Percentiles rank a stretch among this genome's conserved stretches.
Evolutionary conservation across 1,284 basidiomycete species (phyloP).

Genomic region (Farysia itapuensis): DNA sequence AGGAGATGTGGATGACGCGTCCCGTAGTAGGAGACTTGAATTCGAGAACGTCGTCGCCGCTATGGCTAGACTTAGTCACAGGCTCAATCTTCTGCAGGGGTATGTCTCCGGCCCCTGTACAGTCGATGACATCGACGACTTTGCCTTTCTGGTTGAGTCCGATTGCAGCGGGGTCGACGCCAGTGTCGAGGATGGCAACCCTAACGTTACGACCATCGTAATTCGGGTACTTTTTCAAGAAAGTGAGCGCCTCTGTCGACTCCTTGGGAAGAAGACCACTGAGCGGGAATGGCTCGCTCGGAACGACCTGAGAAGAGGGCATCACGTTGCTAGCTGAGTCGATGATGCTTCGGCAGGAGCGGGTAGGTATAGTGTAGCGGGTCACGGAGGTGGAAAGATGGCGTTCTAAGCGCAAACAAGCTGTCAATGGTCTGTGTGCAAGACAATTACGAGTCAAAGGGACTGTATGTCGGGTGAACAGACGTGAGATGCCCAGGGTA

Average conservation of each 20-base stretch:
- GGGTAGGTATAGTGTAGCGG: no score
- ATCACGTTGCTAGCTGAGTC: slow-evolving; percentile 12
- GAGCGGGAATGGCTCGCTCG: slow-evolving; percentile 51
- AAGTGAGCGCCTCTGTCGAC: slow-evolving; percentile 55
- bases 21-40: slow-evolving; percentile 55
- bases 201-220: slow-evolving; percentile 59
- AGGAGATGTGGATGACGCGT: slow-evolving; percentile 46
- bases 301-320: slow-evolving; percentile 18
- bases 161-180: slow-evolving; percentile 59
- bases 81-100: slow-evolving; percentile 39
- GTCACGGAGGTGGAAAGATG: no score
- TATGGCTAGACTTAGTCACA: not conserved
- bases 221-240: slow-evolving; percentile 54
- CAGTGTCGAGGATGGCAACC: slow-evolving; percentile 60
- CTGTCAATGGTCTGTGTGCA: no score
- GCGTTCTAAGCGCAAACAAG: no score
- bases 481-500: no score
- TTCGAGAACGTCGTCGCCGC: slow-evolving; percentile 17
- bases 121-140: slow-evolving; percentile 60
- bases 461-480: no score
- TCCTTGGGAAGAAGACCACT: slow-evolving; percentile 59
- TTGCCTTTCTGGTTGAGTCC: slow-evolving; percentile 57
- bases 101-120: slow-evolving; percentile 55
- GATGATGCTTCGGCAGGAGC: slow-evolving; percentile 2
- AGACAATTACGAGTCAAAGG: no score